phyloP scores from a whole-genome alignment of 2,329 filamentous ascomycete genomes.

The Cercospora berteroae region DNA sequence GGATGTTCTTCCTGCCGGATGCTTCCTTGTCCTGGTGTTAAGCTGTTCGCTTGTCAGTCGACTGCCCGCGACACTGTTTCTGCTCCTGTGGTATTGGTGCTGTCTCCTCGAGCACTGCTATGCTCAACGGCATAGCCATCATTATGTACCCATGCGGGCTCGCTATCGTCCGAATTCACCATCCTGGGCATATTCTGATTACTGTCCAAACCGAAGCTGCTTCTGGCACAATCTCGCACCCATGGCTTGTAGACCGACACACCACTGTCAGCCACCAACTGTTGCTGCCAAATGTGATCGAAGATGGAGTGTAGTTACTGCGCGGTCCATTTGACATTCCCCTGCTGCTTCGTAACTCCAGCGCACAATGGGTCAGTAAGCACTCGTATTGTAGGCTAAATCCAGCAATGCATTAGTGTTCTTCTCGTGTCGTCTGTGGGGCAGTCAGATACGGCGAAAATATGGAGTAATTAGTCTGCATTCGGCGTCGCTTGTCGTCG shows the following conservation, averaged over 20 bases:
- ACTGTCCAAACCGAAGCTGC: conserved; percentile 1
- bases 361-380: neutral
- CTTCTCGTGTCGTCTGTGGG: neutral
- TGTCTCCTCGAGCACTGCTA: neutral
- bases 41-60: neutral
- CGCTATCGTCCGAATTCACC: neutral
- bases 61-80: neutral
- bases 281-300: conserved; percentile 1
- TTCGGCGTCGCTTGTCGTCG: neutral
- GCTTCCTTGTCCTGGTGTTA: neutral
- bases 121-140: neutral
- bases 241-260: neutral
- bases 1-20: conserved; percentile 27
- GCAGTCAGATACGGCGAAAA: neutral
- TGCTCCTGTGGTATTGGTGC: neutral
- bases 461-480: neutral
- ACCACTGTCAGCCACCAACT: neutral
- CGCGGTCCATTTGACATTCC: neutral
- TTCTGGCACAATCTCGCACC: neutral
- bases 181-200: neutral
- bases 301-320: neutral
- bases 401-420: neutral
- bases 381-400: neutral
- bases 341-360: neutral
- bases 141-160: neutral